These are phyloP conservation scores for Pestalotiopsis sp. DNA, from an alignment of 2,329 filamentous ascomycete genomes.

Conservation along the genomic window DNA sequence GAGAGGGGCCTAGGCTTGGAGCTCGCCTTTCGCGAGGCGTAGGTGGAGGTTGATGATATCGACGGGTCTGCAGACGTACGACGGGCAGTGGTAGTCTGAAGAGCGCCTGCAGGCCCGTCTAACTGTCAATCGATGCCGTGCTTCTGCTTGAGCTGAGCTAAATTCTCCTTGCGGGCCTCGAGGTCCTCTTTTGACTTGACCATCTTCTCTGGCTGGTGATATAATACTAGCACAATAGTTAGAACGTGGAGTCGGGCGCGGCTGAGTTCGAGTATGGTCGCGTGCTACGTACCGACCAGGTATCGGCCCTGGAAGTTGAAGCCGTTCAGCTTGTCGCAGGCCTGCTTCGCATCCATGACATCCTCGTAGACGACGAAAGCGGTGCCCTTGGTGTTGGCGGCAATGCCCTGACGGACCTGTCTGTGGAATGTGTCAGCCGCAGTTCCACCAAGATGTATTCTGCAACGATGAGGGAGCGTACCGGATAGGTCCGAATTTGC, in stretches of 20 bases:
- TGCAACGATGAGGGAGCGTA: slow-evolving; percentile 53
- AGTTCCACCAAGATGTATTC: slow-evolving; percentile 45
- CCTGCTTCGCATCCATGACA: slow-evolving; percentile 97
- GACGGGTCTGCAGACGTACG: slow-evolving; percentile 65
- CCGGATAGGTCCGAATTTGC: slow-evolving; percentile 92
- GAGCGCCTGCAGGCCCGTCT: slow-evolving; percentile 67
- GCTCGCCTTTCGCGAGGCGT: slow-evolving; percentile 27
- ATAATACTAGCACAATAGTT: slow-evolving; percentile 50
- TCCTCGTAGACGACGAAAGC: slow-evolving; percentile 99
- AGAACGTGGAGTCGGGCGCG: neutral
- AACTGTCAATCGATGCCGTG: slow-evolving; percentile 97
- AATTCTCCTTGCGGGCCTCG: slow-evolving; percentile 89
- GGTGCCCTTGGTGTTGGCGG: slow-evolving; percentile 95
- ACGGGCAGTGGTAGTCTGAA: slow-evolving; percentile 42
- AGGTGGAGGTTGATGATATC: slow-evolving; percentile 45
- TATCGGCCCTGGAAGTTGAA: slow-evolving; percentile 99
- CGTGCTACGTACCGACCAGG: slow-evolving; percentile 78
- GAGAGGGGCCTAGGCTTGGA: slow-evolving; percentile 18
- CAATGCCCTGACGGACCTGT: slow-evolving; percentile 98
- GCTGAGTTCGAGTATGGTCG: neutral
- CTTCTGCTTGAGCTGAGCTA: slow-evolving; percentile 97
- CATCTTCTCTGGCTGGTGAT: slow-evolving; percentile 69
- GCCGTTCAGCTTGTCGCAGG: slow-evolving; percentile 99
- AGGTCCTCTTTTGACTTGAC: slow-evolving; percentile 89
- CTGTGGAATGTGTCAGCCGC: slow-evolving; percentile 49